A percentile compares a stretch with the other conserved stretches of the same genome.
phyloP scores from a whole-genome alignment of 371 early-diverging fungal genomes.

The Saksenaea oblongispora region DNA sequence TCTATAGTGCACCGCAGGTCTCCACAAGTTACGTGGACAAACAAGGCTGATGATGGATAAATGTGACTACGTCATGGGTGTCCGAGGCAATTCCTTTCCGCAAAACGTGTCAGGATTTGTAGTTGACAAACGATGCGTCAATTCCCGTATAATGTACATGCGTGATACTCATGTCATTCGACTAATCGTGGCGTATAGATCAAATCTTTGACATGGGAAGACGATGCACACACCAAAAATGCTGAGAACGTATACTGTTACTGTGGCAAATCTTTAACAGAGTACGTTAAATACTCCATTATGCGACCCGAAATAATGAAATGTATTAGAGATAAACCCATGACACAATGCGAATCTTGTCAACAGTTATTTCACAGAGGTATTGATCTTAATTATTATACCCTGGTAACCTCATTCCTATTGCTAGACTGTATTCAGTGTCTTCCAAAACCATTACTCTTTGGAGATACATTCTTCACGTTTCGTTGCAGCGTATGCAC shows the following conservation, averaged over 20 bases:
- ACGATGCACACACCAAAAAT: slow-evolving; percentile 33
- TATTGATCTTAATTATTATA: slow-evolving; percentile 16
- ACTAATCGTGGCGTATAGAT: not conserved
- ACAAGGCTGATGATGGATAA: no score
- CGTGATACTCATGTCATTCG: not conserved
- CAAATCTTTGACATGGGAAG: slow-evolving; percentile 18
- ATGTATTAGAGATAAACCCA: slow-evolving; percentile 43
- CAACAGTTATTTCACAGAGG: slow-evolving; percentile 63
- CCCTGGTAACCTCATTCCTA: not conserved
- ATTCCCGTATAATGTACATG: not conserved
- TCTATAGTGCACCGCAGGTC: no score
- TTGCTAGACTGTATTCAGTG: slow-evolving; percentile 44
- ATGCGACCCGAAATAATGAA: not conserved
- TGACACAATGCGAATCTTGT: slow-evolving; percentile 58
- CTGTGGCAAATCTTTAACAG: slow-evolving; percentile 52
- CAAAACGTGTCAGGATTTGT: no score
- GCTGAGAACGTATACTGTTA: slow-evolving; percentile 62
- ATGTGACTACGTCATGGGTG: no score
- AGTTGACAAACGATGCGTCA: not conserved
- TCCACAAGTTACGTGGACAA: no score
- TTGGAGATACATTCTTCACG: slow-evolving; percentile 66
- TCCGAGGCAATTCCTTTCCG: no score
- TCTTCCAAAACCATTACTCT: slow-evolving; percentile 51
- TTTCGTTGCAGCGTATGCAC: slow-evolving; percentile 71
- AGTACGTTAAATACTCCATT: slow-evolving; percentile 15